Evolutionary conservation across 2,329 filamentous ascomycete genomes (phyloP).

Genomic region (Fusarium penzigii): DNA sequence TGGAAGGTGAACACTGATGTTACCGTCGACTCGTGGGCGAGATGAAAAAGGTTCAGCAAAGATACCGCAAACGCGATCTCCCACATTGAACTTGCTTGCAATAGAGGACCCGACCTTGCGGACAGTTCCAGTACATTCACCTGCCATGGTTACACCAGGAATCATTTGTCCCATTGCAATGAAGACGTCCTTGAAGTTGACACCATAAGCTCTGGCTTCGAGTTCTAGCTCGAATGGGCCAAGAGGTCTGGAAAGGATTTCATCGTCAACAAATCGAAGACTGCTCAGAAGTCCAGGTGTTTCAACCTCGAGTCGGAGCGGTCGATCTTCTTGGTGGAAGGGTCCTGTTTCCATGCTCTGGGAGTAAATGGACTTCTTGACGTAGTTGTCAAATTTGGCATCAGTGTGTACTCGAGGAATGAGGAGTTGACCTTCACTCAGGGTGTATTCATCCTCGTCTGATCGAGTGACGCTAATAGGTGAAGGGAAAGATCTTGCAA

Average conservation of each 20-base stretch:
- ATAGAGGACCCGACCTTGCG: conserved; percentile 32
- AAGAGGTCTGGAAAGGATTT: conserved; percentile 4
- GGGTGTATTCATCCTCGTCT: conserved; percentile 12
- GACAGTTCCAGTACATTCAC: conserved; percentile 36
- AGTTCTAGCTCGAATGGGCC: conserved; percentile 4
- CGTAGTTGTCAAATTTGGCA: conserved; percentile 9
- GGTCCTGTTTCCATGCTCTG: conserved; percentile 4
- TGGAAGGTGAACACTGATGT: conserved; percentile 14
- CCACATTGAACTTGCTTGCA: conserved; percentile 26
- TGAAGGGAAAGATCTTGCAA: conserved; percentile 7
- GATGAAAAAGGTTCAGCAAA: conserved; percentile 18
- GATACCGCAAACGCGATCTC: conserved; percentile 27
- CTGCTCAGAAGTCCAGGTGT: conserved; percentile 14
- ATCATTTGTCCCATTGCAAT: conserved; percentile 37
- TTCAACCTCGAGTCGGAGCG: conserved; percentile 14
- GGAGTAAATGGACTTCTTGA: conserved; percentile 2
- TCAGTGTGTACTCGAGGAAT: conserved; percentile 13
- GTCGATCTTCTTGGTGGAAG: conserved; percentile 9
- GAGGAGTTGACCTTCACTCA: conserved; percentile 9
- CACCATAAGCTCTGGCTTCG: conserved; percentile 14
- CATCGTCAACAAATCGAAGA: conserved; percentile 13
- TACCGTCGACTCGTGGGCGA: conserved; percentile 11
- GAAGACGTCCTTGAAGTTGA: conserved; percentile 40
- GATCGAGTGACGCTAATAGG: background rate
- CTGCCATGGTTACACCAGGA: conserved; percentile 29